Conservation (phyloP, 2,329 filamentous ascomycete species). For the Pseudogymnoascus sp. region DNA sequence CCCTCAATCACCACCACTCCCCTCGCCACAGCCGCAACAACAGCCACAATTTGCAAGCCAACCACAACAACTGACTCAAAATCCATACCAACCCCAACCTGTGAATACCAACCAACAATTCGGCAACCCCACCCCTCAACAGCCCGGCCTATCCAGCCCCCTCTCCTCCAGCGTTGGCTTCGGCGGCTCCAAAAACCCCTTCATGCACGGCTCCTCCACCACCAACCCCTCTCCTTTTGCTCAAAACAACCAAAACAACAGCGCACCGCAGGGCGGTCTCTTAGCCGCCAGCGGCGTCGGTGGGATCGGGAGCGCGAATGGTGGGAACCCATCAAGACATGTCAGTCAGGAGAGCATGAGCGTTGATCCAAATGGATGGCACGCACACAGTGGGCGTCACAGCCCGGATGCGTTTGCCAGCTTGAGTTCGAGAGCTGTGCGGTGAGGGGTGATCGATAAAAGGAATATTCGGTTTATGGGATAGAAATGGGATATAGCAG, state of each 20-base stretch:
- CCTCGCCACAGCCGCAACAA: constrained; percentile 33
- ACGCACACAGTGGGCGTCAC: constrained; percentile 61
- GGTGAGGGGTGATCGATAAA: neutral
- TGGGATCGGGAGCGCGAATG: neutral
- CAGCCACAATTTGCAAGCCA: constrained; percentile 23
- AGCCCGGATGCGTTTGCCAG: constrained; percentile 75
- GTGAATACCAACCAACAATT: neutral
- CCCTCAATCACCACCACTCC: constrained; percentile 19
- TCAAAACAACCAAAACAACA: neutral
- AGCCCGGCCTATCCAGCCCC: constrained; percentile 25
- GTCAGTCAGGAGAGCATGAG: constrained; percentile 63
- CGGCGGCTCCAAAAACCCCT: constrained; percentile 27
- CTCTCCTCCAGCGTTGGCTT: neutral
- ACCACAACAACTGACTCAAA: constrained; percentile 27
- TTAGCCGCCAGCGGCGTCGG: neutral
- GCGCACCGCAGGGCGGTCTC: neutral
- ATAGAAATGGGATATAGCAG: neutral
- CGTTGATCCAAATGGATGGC: constrained; percentile 39
- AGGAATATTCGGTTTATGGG: neutral
- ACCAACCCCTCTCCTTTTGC: neutral
- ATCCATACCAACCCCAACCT: constrained; percentile 14
- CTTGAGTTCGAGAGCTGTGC: constrained; percentile 34
- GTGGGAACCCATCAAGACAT: constrained; percentile 33
- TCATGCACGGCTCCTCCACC: constrained; percentile 16
- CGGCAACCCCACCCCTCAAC: neutral